Evolutionary conservation across 257 asterid genomes (phyloP).

Genomic region (Datura wrightii): DNA sequence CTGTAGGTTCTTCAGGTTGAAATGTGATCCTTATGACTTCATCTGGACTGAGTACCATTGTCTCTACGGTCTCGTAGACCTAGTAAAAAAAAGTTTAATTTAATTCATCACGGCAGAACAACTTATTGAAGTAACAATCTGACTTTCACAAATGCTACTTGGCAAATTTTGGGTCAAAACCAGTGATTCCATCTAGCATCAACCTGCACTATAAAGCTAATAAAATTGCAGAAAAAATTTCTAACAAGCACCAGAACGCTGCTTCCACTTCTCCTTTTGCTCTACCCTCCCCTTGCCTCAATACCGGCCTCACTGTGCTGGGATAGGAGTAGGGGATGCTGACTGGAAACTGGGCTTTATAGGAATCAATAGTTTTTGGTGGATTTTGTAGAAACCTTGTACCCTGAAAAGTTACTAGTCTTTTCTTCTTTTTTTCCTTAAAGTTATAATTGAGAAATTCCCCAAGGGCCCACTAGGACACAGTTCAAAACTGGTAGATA

Average conservation of each 20-base stretch:
- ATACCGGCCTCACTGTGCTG: neutral
- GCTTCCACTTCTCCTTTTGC: neutral
- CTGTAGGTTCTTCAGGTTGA: conserved; percentile 68
- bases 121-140: neutral
- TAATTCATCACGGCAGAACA: neutral
- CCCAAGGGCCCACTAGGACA: neutral
- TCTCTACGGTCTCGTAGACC: conserved; percentile 94
- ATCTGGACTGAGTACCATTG: conserved; percentile 73
- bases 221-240: neutral
- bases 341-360: neutral
- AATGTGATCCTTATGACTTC: conserved; percentile 54
- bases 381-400: neutral
- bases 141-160: neutral
- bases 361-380: neutral
- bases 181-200: neutral
- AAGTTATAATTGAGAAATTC: neutral
- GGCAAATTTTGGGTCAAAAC: neutral
- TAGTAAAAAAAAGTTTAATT: conserved; percentile 29
- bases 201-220: neutral
- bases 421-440: neutral
- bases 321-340: neutral
- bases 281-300: neutral
- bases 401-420: neutral
- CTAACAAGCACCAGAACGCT: conserved; percentile 30
- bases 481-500: neutral